Base-by-base conservation (phyloP, 805 yeast genomes). In the Pichia gijzeniarum region DNA sequence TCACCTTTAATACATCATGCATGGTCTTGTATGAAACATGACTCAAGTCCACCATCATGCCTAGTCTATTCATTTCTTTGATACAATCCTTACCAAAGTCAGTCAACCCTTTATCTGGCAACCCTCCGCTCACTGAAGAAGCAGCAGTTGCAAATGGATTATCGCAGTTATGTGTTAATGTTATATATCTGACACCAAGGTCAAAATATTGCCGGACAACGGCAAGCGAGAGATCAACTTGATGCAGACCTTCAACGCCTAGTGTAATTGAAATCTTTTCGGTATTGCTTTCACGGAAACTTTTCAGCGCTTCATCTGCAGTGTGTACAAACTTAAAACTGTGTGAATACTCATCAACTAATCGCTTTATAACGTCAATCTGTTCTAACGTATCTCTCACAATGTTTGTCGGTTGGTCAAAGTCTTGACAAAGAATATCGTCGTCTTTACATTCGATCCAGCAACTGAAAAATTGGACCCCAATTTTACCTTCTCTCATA, bases 131-230 rank as follows among this genome's bases (percentile, higher is more conserved):
- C 5, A 69, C 65, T 0, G 76, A 65, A 5, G 73, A 64, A 7
- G 79, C 79, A 12, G 80, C 76, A 13, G 78, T 74, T 2, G 80
- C 79, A 58, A 73, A 76, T 5, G 80, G 79, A 49, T 76, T 76
- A 50, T 75, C 79, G 58, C 80, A 74, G 53, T 75, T 75, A 48
- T 75, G 80, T 0, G 80, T 75, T 43, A 76, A 55, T 0, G 80
- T 76, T 35, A 73, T 69, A 54, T 76, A 76, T 31, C 79, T 53
- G n/a, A 75, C 77, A 13, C 80, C 80, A 28, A 76, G 50, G 6
- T 71, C 75, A 50, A 57, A 69, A 53, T 71, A 76, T 52, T 67
- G 72, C 52, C 81, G 63, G 25, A 76, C 59, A 16, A 73, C 76
- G 14, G 69, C 78, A 14, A 75, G 52, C 1, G 79, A 73, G 2